These are phyloP conservation scores for Prunus persica DNA, from an alignment of 306 rosid species.

Conservation along the genomic window Prunus_persica_NCBIv2 NC_034010.1:27659001-27659500, in stretches of 20 bases:
- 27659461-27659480: neutral
- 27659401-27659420: neutral
- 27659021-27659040: conserved; percentile 70
- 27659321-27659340: conserved; percentile 45
- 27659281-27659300: conserved; percentile 67
- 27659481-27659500: conserved; percentile 1
- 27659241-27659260: too few species aligned
- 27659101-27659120: conserved; percentile 48
- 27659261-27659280: conserved; percentile 65
- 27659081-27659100: conserved; percentile 55
- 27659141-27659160: conserved; percentile 74
- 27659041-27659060: conserved; percentile 70
- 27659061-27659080: conserved; percentile 65
- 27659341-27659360: conserved; percentile 49
- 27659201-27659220: too few species aligned
- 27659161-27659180: conserved; percentile 45
- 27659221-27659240: too few species aligned
- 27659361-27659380: conserved; percentile 19
- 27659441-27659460: neutral
- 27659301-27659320: conserved; percentile 56
- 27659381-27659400: conserved; percentile 55
- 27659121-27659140: conserved; percentile 61
- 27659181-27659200: too few species aligned
- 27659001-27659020: conserved; percentile 61
- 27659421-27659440: neutral